phyloP scores from a whole-genome alignment of 2,329 filamentous ascomycete species.

The Hortaea sp. region DNA sequence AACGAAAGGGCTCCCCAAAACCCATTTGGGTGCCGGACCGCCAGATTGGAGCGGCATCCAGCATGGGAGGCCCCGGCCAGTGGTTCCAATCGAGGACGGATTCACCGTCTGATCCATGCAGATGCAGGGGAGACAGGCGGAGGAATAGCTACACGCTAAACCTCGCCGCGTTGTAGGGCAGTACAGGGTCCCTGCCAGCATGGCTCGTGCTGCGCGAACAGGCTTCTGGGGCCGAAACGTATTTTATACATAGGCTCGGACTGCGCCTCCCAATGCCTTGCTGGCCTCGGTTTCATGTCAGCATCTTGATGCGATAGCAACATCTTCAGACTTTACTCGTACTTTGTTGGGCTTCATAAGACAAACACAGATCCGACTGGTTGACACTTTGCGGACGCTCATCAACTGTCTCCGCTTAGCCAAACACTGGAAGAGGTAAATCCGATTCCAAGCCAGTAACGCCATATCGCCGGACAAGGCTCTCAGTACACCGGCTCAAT shows the following conservation, averaged over 20 bases:
- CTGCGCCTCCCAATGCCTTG: conserved; percentile 17
- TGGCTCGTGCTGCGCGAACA: conserved; percentile 15
- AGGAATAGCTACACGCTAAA: conserved; percentile 2
- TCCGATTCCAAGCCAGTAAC: no score
- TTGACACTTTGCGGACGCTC: neutral
- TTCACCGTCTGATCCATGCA: conserved; percentile 4
- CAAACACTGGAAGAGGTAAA: neutral
- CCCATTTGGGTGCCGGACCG: neutral
- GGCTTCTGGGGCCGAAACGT: conserved; percentile 13
- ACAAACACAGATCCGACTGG: conserved; percentile 9
- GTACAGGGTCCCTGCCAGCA: conserved; percentile 4
- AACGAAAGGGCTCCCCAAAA: neutral
- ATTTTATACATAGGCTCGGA: conserved; percentile 20
- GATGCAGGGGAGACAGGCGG: conserved; percentile 4
- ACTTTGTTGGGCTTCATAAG: conserved; percentile 4
- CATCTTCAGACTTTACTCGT: neutral
- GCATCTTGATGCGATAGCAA: conserved; percentile 3
- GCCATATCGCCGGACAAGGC: no score
- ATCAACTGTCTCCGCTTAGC: neutral
- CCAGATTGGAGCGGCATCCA: neutral
- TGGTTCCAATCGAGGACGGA: conserved; percentile 1
- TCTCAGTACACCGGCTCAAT: no score
- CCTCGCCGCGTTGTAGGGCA: conserved; percentile 3
- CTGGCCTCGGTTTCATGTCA: conserved; percentile 10
- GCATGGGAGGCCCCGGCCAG: no score